Percentiles rank a stretch among this genome's conserved stretches.
These are phyloP conservation scores for Verruconis gallopava DNA, from an alignment of 2,329 filamentous ascomycete species.

Conservation along the genomic window DNA sequence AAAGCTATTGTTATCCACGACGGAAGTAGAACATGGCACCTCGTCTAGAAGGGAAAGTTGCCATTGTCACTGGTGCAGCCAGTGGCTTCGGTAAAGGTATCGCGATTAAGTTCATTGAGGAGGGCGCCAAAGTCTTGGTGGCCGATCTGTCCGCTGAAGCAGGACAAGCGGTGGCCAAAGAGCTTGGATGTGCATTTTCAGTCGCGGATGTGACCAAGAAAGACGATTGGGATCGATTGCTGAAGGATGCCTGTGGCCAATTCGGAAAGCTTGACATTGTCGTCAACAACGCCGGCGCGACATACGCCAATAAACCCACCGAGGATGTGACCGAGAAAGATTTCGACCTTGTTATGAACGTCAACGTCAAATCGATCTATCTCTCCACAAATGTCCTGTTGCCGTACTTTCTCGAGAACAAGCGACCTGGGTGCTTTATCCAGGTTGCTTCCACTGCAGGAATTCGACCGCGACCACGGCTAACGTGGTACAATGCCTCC, in stretches of 20 bases:
- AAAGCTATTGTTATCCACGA: too few relatives aligned
- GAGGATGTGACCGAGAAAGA: constrained; percentile 18
- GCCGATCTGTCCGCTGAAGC: constrained; percentile 15
- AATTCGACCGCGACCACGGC: constrained; percentile 12
- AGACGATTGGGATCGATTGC: constrained; percentile 16
- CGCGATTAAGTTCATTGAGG: constrained; percentile 16
- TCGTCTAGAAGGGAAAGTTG: constrained; percentile 12
- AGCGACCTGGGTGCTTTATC: constrained; percentile 13
- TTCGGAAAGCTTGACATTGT: constrained; percentile 17
- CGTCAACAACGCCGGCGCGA: constrained; percentile 18
- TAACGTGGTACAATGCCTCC: constrained; percentile 14
- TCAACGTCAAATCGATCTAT: constrained; percentile 22
- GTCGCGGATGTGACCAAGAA: constrained; percentile 16
- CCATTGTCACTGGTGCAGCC: constrained; percentile 22
- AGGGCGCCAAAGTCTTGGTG: constrained; percentile 19
- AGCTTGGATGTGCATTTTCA: constrained; percentile 10
- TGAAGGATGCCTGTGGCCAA: constrained; percentile 14
- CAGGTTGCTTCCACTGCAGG: constrained; percentile 12
- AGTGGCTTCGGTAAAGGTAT: constrained; percentile 20
- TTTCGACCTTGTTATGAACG: constrained; percentile 21
- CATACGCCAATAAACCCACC: constrained; percentile 16
- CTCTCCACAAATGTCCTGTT: constrained; percentile 17
- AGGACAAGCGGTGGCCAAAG: constrained; percentile 11
- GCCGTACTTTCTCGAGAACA: constrained; percentile 18
- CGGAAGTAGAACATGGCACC: neutral